A percentile compares a stretch with the other conserved stretches of the same genome.
These are phyloP conservation scores for Fusarium sp. DNA, from an alignment of 2,329 filamentous ascomycete species.

Conservation along the genomic window DNA sequence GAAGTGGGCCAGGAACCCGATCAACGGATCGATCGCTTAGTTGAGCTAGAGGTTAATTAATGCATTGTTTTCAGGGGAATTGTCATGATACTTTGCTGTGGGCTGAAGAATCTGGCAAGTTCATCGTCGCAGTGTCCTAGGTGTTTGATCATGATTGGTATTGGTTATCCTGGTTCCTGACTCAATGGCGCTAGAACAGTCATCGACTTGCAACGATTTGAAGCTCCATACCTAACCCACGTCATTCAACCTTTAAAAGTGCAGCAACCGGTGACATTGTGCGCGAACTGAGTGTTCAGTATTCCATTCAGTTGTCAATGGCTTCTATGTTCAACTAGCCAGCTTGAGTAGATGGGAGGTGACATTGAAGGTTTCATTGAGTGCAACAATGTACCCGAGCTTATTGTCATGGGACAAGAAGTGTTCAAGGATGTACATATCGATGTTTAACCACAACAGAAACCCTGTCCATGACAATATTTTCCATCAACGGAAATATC, in stretches of 20 bases:
- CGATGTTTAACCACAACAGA: neutral
- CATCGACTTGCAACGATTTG: too few relatives aligned
- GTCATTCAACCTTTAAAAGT: neutral
- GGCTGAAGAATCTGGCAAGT: neutral
- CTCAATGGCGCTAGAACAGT: neutral
- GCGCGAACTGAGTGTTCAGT: too few relatives aligned
- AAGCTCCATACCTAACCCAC: too few relatives aligned
- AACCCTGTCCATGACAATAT: neutral
- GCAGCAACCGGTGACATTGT: neutral
- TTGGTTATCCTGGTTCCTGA: neutral
- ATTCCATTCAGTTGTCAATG: too few relatives aligned
- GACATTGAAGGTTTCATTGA: too few relatives aligned
- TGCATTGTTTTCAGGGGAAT: neutral
- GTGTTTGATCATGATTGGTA: neutral
- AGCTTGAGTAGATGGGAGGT: too few relatives aligned
- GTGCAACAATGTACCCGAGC: too few relatives aligned
- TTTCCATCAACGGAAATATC: accelerated
- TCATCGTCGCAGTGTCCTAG: neutral
- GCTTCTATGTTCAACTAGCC: neutral
- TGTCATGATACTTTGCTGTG: neutral
- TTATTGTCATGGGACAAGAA: too few relatives aligned
- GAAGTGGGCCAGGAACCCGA: slow-evolving; percentile 21
- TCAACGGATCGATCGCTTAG: neutral
- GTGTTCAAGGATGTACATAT: too few relatives aligned
- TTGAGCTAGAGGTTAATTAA: neutral